These are phyloP conservation scores for Pugionium cornutum DNA, from an alignment of 345 rosid genomes.

Conservation along the genomic window DNA sequence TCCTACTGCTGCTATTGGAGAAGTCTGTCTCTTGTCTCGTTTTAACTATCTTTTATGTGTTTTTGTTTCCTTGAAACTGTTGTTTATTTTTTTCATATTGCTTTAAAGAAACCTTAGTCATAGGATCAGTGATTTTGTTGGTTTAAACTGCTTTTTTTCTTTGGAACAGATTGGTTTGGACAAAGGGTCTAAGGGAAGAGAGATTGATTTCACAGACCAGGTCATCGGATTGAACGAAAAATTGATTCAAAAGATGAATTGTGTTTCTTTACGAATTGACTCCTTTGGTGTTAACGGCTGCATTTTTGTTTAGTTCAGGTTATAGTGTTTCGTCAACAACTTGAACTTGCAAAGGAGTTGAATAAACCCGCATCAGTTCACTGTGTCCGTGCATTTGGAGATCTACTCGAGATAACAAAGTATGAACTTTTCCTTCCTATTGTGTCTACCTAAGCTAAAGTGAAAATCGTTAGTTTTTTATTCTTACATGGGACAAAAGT, in stretches of 20 bases:
- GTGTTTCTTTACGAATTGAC: neutral
- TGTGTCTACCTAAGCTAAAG: neutral
- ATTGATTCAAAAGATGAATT: too few species aligned
- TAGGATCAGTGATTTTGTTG: constrained; percentile 8
- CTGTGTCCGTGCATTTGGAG: constrained; percentile 90
- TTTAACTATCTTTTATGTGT: neutral
- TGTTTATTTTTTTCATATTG: neutral
- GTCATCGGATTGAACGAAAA: constrained; percentile 32
- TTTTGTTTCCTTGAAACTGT: neutral
- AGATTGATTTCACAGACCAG: constrained; percentile 78
- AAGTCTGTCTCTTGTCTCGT: constrained; percentile 45
- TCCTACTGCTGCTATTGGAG: constrained; percentile 95
- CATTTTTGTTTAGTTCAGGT: constrained; percentile 41
- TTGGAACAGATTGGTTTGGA: constrained; percentile 78
- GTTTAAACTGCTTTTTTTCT: neutral
- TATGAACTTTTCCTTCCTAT: constrained; percentile 29
- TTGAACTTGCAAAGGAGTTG: constrained; percentile 80
- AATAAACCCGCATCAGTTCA: constrained; percentile 77
- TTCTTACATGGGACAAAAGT: neutral
- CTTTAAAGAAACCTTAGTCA: neutral
- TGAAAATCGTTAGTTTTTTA: neutral
- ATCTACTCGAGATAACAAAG: constrained; percentile 77
- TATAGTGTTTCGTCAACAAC: constrained; percentile 66
- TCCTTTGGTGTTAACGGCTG: constrained; percentile 2
- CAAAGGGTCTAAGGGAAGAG: constrained; percentile 79